These are phyloP conservation scores for Marsdenia floribunda DNA, from an alignment of 257 asterid species.

Conservation along the genomic window DNA sequence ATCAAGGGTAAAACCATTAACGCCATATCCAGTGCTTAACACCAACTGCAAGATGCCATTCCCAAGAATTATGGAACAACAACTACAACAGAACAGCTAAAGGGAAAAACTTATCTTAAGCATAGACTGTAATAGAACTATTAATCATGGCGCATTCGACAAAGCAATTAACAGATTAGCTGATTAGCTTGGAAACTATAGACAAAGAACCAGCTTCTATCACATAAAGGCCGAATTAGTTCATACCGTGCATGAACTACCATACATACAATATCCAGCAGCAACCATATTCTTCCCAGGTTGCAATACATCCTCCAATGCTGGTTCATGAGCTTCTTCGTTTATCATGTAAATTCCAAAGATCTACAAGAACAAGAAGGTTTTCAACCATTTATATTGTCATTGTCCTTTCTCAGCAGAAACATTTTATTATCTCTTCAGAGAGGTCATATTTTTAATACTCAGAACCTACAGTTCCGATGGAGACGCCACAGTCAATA, in stretches of 20 bases:
- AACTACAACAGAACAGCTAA: not conserved
- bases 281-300: conserved; percentile 94
- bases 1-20: conserved; percentile 94
- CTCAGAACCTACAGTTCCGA: conserved; percentile 68
- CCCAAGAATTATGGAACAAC: not conserved
- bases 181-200: not conserved
- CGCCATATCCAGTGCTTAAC: conserved; percentile 81
- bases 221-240: not conserved
- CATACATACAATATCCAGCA: conserved; percentile 97
- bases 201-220: not conserved
- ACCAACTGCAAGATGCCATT: conserved; percentile 48
- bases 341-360: conserved; percentile 74
- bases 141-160: not conserved
- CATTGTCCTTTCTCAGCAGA: not conserved
- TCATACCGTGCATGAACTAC: conserved; percentile 92
- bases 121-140: not conserved
- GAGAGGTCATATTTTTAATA: not conserved
- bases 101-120: not conserved
- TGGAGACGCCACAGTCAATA: conserved; percentile 95
- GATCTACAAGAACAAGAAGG: conserved; percentile 45
- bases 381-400: not conserved
- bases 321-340: conserved; percentile 53
- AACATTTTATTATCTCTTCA: not conserved
- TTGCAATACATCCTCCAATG: conserved; percentile 74
- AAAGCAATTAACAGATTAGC: not conserved